Evolutionary conservation across 148 eudicot genomes (phyloP).

Genomic region (Rhododendron molle): DNA sequence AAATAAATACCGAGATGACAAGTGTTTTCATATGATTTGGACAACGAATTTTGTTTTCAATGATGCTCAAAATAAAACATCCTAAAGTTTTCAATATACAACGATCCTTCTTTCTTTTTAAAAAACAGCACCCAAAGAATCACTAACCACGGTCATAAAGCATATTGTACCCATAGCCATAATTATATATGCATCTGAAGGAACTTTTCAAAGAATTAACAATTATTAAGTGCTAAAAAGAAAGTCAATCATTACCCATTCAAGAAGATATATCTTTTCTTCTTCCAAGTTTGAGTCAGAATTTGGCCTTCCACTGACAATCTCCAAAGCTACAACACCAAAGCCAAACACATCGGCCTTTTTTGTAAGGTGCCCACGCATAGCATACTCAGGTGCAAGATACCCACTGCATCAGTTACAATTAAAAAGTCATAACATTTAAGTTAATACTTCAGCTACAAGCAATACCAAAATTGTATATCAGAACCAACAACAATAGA

Average conservation of each 20-base stretch:
- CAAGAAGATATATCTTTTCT: conserved; percentile 73
- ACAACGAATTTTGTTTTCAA: background rate
- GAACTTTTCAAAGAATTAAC: background rate
- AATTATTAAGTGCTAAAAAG: background rate
- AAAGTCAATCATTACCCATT: conserved; percentile 61
- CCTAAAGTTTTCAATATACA: background rate
- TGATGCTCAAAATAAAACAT: background rate
- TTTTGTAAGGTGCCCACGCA: conserved; percentile 92
- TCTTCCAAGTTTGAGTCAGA: conserved; percentile 47
- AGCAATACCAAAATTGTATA: background rate
- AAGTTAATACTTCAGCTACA: conserved; percentile 4
- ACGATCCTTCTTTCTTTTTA: background rate
- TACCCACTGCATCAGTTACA: conserved; percentile 53
- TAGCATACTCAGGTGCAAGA: conserved; percentile 95
- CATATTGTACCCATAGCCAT: background rate
- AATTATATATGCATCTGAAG: background rate
- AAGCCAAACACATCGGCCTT: conserved; percentile 90
- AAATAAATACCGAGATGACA: background rate
- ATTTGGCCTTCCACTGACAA: conserved; percentile 74
- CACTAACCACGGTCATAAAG: background rate
- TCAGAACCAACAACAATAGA: background rate
- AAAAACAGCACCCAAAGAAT: background rate
- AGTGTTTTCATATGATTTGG: background rate
- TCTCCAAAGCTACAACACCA: conserved; percentile 82
- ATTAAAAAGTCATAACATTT: background rate